Evolutionary conservation across 2,329 filamentous ascomycete species (phyloP), one percentile per base, ranked within the genome.

Genomic region (Penicillium sp.): DNA sequence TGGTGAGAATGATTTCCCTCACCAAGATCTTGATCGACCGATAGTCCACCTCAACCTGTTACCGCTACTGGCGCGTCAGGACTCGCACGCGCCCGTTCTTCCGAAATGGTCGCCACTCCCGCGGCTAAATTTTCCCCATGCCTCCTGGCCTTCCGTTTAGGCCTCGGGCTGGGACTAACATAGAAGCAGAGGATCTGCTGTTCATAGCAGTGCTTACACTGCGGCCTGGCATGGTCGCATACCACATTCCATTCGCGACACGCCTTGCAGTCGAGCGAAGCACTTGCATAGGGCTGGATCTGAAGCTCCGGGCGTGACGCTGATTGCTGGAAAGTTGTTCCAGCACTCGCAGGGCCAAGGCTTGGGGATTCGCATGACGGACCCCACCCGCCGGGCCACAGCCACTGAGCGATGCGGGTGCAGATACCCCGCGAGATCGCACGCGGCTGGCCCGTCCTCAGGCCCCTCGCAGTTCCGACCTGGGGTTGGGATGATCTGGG

Each of bases 161-260:
- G 54, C 17, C 62, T 64, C 12, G 56, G 62, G n/a, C 61, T 48
- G 1, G 72, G 69, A 10, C 67, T 64, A n/a, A 73, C 69, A 47
- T 74, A 75, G 35, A 75, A 75, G 56, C 73, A 75, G 7, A 74
- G 54, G 1, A 73, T 58, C 54, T 75, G 73, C 54, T 75, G 64
- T 22, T 73, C 64, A 37, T 67, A 62, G 57, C 73, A 75, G 56
- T 74, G 69, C 11, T 68, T 62, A 37, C 73, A 75, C 42, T 69
- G 71, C 15, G 73, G 73, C 55, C 54, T 62, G 6, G 65, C 61
- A 25, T 66, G 69, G 53, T 74, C 72, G 60, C 73, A 75, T 8
- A 54, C 48, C 6, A 69, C 67, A 3, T 64, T 62, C 61, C 66
- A 65, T 8, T 70, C 63, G n/a, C 71, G 67, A 63, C 72, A 75